Evolutionary conservation across 2,329 filamentous ascomycete genomes (phyloP), one percentile per base, ranked within the genome.

Genomic region (Atkinsonella texensis): DNA sequence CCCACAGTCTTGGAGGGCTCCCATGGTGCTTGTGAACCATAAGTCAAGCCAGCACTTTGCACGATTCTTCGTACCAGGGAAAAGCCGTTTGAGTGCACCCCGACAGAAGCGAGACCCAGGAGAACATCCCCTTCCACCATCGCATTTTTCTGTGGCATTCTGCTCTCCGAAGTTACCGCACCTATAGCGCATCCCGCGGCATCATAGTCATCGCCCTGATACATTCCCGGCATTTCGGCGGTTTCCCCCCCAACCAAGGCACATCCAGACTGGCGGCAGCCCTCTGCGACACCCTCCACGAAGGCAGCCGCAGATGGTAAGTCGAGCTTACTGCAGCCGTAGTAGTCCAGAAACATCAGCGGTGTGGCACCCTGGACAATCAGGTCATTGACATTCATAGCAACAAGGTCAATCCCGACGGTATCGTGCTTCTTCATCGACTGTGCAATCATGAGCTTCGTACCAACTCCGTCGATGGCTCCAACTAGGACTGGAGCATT

Each of bases 381-480:
- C 0, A 98, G 77, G 63, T 98, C 93, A 68, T 98, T 98, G 65
- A 97, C 93, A 68, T 96, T 97, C 91, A 97, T 97, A 58, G 93
- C 93, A 4, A 98, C 93, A 38, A 98, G 79, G 65, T 98, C 93
- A 60, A 98, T 89, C 54, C 93, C 93, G 11, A 98, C 91, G 3
- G 90, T 95, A 68, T 91, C 84, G 70, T 96, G 93, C 70, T 94
- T 89, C 60, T 83, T 79, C 73, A 94, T 87, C 12, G 83, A 80
- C 65, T 96, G 91, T 0, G 93, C 93, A 62, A 98, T 88, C 77
- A 94, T 94, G 60, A 97, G 84, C 74, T 97, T 97, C 47, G 91
- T 97, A 54, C 91, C 93, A 39, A 97, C 89, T 49, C 93, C 93
- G 64, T 98, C 93, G 57, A 96, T 97, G 54, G 89, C 90, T 51